Evolutionary conservation across 768 basidiomycete genomes (phyloP), one percentile per base, ranked within the genome.

Genomic region (Tulasnella sp.): DNA sequence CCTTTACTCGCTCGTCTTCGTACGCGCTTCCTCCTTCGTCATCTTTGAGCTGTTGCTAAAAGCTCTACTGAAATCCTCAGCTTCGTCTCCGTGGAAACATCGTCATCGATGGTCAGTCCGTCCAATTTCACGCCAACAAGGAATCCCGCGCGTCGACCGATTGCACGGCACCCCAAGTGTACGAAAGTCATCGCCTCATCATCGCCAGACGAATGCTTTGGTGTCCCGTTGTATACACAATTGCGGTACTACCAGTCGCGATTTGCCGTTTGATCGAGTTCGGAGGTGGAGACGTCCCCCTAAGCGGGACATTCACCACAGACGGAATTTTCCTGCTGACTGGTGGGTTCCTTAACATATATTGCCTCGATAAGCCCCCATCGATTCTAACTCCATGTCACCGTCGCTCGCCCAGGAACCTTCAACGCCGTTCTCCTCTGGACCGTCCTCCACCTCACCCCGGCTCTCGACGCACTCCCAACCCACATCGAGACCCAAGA

Each of bases 41-140:
- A 5, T 44, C 26, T 37, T 14, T 1, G 26, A 0, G 1, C 40
- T 16, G 26, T 5, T 42, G 5, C 52, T 59, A 59, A 59, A 3
- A 16, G 16, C 42, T 3, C 6, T 29, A 26, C 26, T 59, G 22
- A 1, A 5, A 2, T 29, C 19, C 11, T 11, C 35, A 70, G 69
- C 67, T 73, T 32, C 72, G 72, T 22, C 42, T 73, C 3, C 72
- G 72, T 12, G 72, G 72, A n/a, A 73, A 73, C 47, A 73, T 73
- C 2, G 29, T 73, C 34, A 16, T 67, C 41, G 35, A 41, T 6
- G 66, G 66, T 9, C 37, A 39, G 11, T 37, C 41, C 29, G 37
- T 65, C 2, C 62, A 39, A 35, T 73, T 73, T 44, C 42, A 29
- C 17, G 72, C 22, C 7, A 39, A 22, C 34, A n/a, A 22, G 26